Evolutionary conservation across 2,329 filamentous ascomycete species (phyloP), one percentile per base, ranked within the genome.

Genomic region (Aspergillus thermomutatus): DNA sequence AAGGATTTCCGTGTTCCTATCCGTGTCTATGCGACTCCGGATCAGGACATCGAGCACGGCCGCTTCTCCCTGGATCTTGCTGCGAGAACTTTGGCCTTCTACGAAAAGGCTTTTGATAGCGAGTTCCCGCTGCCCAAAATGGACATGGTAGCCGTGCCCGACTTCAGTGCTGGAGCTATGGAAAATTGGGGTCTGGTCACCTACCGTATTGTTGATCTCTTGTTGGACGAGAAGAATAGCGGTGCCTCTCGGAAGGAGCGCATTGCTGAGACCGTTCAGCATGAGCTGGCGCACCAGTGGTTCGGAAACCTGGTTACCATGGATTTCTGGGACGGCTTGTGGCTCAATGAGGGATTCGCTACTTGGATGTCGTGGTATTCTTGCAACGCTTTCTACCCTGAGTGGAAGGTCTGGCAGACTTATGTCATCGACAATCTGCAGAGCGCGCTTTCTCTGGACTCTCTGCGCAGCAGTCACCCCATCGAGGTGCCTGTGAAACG

Each of bases 111-210:
- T 2, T 97, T 97, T 65, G 90, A 90, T 64, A 92, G 87, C 72
- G 80, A 89, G 31, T 97, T 94, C 71, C 91, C 91, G 6, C 80
- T 96, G 45, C 91, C 91, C 52, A 96, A 96, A 83, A 94, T 96
- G 90, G 91, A 96, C 75, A 94, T 96, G 88, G 87, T 96, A 65
- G 92, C 93, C 47, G 92, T 97, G 69, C 93, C 93, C 17, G 93
- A 97, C 72, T 97, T 97, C 72, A 91, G 91, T 51, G 91, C 92
- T 50, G 93, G 93, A 60, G 93, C 92, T 58, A 97, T 97, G 92
- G 92, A 97, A 82, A 97, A 97, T 75, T 97, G 93, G 93, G 93
- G 93, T 71, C 80, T 97, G 52, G 87, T 97, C 65, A 97, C 93
- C 6, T 97, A 97, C 79, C 89, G 93, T 63, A 90, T 96, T 23